Evolutionary conservation across 106 monocot genomes (phyloP).

Genomic region (Allium fistulosum): DNA sequence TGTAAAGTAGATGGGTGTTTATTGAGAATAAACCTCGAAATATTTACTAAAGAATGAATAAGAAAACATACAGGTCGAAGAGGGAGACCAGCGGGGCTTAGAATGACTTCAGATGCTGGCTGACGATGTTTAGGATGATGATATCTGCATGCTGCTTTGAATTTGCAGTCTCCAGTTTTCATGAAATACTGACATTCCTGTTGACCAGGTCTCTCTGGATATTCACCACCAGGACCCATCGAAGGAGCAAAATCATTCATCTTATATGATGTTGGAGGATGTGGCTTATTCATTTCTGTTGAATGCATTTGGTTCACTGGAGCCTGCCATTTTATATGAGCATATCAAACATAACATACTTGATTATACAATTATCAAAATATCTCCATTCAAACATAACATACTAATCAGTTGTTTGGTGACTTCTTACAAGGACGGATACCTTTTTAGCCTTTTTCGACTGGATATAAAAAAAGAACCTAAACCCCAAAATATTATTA

Average conservation of each 20-base stretch:
- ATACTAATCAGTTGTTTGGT: too few relatives aligned
- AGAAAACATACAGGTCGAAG: conserved; percentile 64
- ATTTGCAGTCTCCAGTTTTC: conserved; percentile 97
- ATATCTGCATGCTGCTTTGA: conserved; percentile 80
- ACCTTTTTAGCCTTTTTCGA: too few relatives aligned
- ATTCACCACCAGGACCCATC: conserved; percentile 30
- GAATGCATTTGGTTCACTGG: background rate
- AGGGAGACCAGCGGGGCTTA: conserved; percentile 78
- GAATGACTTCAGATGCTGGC: conserved; percentile 56
- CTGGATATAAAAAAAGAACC: too few relatives aligned
- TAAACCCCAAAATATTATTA: too few relatives aligned
- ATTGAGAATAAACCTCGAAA: background rate
- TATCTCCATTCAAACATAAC: too few relatives aligned
- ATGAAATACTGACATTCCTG: conserved; percentile 92
- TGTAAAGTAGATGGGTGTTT: background rate
- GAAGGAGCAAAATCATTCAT: background rate
- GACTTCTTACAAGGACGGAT: too few relatives aligned
- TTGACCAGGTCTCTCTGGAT: conserved; percentile 95
- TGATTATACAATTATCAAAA: too few relatives aligned
- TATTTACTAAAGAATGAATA: background rate
- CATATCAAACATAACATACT: background rate
- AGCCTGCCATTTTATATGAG: background rate
- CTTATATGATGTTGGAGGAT: background rate
- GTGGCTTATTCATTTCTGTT: conserved; percentile 6
- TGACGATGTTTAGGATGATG: conserved; percentile 85